Base-by-base conservation (phyloP, 2,329 filamentous ascomycete species). In the Ophiostoma sp. region DNA sequence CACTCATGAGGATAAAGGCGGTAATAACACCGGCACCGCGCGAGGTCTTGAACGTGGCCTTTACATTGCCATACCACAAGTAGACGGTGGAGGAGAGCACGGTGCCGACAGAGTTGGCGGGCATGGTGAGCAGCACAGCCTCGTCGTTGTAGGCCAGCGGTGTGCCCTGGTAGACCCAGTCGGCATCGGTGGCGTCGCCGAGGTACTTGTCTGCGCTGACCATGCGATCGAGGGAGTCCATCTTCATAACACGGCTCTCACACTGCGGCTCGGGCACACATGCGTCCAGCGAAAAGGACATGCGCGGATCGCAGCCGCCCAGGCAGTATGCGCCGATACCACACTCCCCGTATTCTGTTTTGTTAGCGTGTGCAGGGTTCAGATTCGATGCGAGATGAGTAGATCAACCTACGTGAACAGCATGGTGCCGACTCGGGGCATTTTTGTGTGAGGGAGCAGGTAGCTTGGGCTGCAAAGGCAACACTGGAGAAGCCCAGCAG, bases 11-110 rank as follows among this genome's bases (percentile, higher is more conserved):
- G 79, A 99, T 99, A 78, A 99, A 99, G 39, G 93, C 94, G 1
- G 93, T 96, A n/a, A 99, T 91, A 31, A 99, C 95, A 84, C 95
- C 95, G 65, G 84, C 82, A 71, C 93, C 94, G 76, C 91, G 89
- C 74, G 90, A 90, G 0, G 93, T 94, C 84, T 93, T 95, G 79
- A 98, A 83, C 70, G 83, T 91, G 69, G 92, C 93, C 79, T 90
- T 91, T 76, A 97, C 89, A 80, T 91, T 97, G 77, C 95, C 95
- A 80, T 98, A 99, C 95, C 95, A 98, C 81, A 99, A 89, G 81
- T 97, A 98, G 74, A 88, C 85, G 71, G 93, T 94, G 8, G 87
- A 85, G 73, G 93, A 91, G 70, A 99, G 81, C 65, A 99, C 87
- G 11, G 95, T 97, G 70, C 95, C 95, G 57, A 92, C 90, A 44